phyloP scores from a whole-genome alignment of 495 filamentous ascomycete genomes.

The Terfezia boudieri region DNA sequence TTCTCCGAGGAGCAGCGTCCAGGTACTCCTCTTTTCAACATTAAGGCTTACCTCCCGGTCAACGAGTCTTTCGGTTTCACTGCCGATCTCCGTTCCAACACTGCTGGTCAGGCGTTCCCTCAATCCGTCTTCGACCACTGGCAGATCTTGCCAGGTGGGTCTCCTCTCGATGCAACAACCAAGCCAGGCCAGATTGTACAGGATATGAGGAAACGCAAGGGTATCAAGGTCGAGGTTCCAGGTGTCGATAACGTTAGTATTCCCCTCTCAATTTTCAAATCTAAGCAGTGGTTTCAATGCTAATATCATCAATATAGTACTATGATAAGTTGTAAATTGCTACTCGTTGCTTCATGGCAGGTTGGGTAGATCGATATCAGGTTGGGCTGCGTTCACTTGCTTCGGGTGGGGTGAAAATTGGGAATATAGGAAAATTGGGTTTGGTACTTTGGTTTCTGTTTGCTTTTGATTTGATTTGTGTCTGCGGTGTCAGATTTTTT shows the following conservation, averaged over 20 bases:
- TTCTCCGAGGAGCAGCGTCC: conserved; percentile 95
- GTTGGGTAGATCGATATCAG: background rate
- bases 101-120: conserved; percentile 95
- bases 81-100: conserved; percentile 78
- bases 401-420: background rate
- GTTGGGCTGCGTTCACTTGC: background rate
- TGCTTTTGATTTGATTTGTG: background rate
- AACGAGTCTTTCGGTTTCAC: conserved; percentile 99
- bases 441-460: background rate
- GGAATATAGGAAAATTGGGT: background rate
- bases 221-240: conserved; percentile 86
- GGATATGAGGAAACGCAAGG: conserved; percentile 95
- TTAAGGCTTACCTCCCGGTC: conserved; percentile 98
- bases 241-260: conserved; percentile 65
- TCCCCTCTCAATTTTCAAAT: background rate
- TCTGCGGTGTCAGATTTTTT: too few relatives aligned
- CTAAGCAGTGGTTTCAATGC: conserved; percentile 15
- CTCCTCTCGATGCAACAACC: conserved; percentile 61
- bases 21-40: conserved; percentile 96
- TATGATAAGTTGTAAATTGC: conserved; percentile 86
- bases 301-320: conserved; percentile 48
- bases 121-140: conserved; percentile 98
- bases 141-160: conserved; percentile 84
- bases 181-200: conserved; percentile 70
- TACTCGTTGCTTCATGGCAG: background rate